Percentiles rank a stretch among this genome's conserved stretches.
Evolutionary conservation across 352 stramenopile species (phyloP).

Genomic region (Phytopythium aichiense): DNA sequence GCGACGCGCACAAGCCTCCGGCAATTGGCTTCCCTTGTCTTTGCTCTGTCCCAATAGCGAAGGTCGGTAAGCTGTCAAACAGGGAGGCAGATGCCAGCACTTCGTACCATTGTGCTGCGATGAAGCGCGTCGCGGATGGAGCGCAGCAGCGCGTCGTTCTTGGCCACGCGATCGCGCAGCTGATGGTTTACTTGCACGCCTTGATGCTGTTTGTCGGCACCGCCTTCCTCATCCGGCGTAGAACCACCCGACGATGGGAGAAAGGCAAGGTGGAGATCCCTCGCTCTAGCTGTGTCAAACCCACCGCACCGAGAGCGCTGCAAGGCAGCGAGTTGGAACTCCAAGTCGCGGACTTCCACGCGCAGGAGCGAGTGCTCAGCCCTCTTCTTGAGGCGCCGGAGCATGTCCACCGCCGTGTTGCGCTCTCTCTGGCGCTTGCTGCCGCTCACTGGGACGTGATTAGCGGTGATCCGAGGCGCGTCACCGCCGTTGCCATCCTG

Average conservation of each 20-base stretch:
- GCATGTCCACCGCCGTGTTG: constrained; percentile 1
- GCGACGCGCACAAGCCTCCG: background rate
- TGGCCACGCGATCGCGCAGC: background rate
- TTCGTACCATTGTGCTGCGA: background rate
- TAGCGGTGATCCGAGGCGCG: background rate
- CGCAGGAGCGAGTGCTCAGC: background rate
- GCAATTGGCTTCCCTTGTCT: background rate
- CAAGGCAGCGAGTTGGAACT: background rate
- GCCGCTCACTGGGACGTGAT: background rate
- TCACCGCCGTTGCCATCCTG: background rate
- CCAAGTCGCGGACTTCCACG: constrained; percentile 1
- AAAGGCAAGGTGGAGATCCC: background rate
- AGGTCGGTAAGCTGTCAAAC: too few species aligned
- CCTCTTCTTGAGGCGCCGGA: background rate
- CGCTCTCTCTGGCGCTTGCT: background rate
- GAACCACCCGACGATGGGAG: background rate
- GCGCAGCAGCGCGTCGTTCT: background rate
- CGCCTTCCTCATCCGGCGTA: background rate
- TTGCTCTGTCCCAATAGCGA: background rate
- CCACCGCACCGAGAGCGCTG: background rate
- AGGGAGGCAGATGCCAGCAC: background rate
- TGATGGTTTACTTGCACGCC: background rate
- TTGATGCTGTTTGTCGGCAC: background rate
- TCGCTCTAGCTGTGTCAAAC: background rate
- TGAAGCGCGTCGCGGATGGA: background rate